Conservation (phyloP, 352 stramenopile genomes). For the Elongisporangium undulatum region DNA sequence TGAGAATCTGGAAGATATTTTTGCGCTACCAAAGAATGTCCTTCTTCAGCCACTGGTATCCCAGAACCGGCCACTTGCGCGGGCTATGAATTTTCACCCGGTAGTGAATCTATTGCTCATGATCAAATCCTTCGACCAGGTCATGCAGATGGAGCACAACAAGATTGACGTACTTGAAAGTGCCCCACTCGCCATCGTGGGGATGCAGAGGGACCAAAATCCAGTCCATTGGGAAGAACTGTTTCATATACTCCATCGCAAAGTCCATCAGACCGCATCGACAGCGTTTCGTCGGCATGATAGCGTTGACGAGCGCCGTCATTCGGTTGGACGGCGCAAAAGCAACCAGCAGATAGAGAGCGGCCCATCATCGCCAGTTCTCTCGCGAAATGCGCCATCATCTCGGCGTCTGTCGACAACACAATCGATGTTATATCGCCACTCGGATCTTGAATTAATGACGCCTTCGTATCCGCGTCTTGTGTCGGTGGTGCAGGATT, state of each 20-base stretch:
- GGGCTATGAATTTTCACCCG: background rate
- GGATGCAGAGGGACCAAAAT: slow-evolving; percentile 17
- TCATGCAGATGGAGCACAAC: slow-evolving; percentile 29
- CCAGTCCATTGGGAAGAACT: slow-evolving; percentile 37
- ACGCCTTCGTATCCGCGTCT: slow-evolving; percentile 26
- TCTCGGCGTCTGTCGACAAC: slow-evolving; percentile 7
- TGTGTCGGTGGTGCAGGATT: slow-evolving; percentile 17
- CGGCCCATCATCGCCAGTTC: background rate
- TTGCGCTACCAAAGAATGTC: slow-evolving; percentile 6
- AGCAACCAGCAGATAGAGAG: background rate
- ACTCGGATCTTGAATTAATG: slow-evolving; percentile 19
- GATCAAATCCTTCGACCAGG: slow-evolving; percentile 15
- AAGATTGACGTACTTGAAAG: slow-evolving; percentile 32
- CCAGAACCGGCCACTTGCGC: background rate
- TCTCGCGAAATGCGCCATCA: slow-evolving; percentile 1
- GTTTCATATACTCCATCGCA: slow-evolving; percentile 37
- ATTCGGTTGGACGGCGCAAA: background rate
- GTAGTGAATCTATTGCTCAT: slow-evolving; percentile 19
- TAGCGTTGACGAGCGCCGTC: slow-evolving; percentile 10
- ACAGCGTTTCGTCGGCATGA: slow-evolving; percentile 4
- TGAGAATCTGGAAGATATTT: slow-evolving; percentile 4
- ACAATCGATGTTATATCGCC: slow-evolving; percentile 16
- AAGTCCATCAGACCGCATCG: slow-evolving; percentile 19
- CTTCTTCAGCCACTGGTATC: slow-evolving; percentile 1
- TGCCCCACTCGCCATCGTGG: slow-evolving; percentile 33